Evolutionary conservation across 2,329 filamentous ascomycete species (phyloP).

Genomic region (Zasmidium angulare): DNA sequence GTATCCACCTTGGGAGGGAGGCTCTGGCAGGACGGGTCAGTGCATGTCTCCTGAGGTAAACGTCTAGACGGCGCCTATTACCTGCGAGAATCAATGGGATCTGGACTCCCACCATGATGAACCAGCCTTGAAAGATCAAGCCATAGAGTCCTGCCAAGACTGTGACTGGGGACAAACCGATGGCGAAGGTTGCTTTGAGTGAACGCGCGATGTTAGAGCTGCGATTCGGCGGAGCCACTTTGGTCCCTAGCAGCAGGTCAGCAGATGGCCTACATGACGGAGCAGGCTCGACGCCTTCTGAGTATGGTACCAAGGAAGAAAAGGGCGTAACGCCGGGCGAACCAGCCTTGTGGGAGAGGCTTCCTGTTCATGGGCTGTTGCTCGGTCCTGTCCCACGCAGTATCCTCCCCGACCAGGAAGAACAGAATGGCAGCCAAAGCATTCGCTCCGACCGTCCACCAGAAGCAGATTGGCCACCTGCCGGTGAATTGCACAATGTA

Average conservation of each 20-base stretch:
- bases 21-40: too few species aligned
- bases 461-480: constrained; percentile 1
- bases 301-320: constrained; percentile 4
- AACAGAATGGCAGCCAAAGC: background rate
- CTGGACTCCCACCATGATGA: constrained; percentile 4
- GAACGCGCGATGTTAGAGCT: background rate
- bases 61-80: too few species aligned
- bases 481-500: constrained; percentile 5
- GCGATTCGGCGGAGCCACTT: constrained; percentile 1
- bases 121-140: constrained; percentile 3
- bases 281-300: too few species aligned
- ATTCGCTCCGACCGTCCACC: constrained; percentile 7
- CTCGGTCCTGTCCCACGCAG: background rate
- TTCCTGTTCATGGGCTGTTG: background rate
- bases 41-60: too few species aligned
- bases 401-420: constrained; percentile 7
- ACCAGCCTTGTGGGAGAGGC: background rate
- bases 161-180: background rate
- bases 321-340: background rate
- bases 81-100: constrained; percentile 1
- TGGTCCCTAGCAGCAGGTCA: too few species aligned
- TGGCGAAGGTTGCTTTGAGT: background rate
- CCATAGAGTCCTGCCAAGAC: constrained; percentile 2
- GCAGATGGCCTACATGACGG: too few species aligned
- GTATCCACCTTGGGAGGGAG: constrained; percentile 1